A percentile compares a stretch with the other conserved stretches of the same genome.
phyloP scores from a whole-genome alignment of 202 grass and related monocot species.

The Zoysia matrella region DNA sequence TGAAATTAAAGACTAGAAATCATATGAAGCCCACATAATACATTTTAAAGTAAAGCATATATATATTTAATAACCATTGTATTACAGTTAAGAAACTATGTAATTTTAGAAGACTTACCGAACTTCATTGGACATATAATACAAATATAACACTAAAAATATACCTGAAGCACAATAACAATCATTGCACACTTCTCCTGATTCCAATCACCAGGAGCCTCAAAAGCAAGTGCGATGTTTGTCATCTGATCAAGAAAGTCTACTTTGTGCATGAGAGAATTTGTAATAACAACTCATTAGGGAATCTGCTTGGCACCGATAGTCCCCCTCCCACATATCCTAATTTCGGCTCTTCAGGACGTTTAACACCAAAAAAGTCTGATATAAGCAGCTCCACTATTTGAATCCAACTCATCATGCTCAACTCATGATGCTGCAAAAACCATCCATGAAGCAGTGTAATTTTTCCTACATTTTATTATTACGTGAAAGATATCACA shows the following conservation, averaged over 20 bases:
- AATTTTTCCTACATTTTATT: constrained; percentile 67
- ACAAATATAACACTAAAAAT: too few relatives aligned
- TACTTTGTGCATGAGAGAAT: constrained; percentile 18
- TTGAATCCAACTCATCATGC: constrained; percentile 72
- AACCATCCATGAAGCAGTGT: constrained; percentile 76
- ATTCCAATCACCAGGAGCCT: constrained; percentile 79
- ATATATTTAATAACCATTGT: too few relatives aligned
- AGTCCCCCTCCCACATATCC: constrained; percentile 76
- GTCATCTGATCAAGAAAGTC: constrained; percentile 57
- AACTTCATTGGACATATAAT: too few relatives aligned
- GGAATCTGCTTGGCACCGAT: constrained; percentile 76
- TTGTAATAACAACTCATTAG: constrained; percentile 48
- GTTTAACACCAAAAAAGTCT: constrained; percentile 64
- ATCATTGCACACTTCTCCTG: constrained; percentile 77
- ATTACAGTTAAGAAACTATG: too few relatives aligned
- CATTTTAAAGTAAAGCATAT: too few relatives aligned
- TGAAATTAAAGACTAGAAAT: too few relatives aligned
- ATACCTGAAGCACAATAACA: constrained; percentile 83
- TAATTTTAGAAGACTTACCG: too few relatives aligned
- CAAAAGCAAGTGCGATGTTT: constrained; percentile 88
- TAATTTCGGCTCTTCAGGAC: constrained; percentile 69
- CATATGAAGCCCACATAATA: too few relatives aligned
- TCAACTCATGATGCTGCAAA: constrained; percentile 89
- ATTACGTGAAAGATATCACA: constrained; percentile 40
- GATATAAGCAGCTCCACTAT: constrained; percentile 74